A percentile compares a stretch with the other conserved stretches of the same genome.
These are phyloP conservation scores for Plasmodium relictum DNA, from an alignment of 169 alveolate genomes.

Conservation along the genomic window DNA sequence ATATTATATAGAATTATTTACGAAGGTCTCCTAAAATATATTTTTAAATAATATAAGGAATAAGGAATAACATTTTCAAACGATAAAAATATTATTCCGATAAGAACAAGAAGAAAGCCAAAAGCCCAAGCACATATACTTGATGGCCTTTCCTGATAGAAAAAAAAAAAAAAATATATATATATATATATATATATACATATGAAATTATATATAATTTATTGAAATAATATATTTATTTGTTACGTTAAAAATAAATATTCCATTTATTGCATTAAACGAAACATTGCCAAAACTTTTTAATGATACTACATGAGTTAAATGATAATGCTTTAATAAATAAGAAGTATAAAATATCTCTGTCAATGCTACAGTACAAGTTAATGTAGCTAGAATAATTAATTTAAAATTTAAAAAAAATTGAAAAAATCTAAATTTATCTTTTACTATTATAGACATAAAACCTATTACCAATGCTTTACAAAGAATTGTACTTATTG, in stretches of 20 bases:
- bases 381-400: conserved; percentile 1
- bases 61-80: conserved; percentile 34
- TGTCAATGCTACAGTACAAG: conserved; percentile 1
- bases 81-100: conserved; percentile 24
- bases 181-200: neutral
- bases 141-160: conserved; percentile 30
- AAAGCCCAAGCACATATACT: conserved; percentile 23
- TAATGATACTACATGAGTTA: conserved; percentile 38
- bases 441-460: conserved; percentile 35
- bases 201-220: neutral
- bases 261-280: conserved; percentile 41
- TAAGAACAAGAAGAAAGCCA: conserved; percentile 31
- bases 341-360: conserved; percentile 37
- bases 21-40: neutral
- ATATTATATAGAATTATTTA: neutral
- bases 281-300: conserved; percentile 36
- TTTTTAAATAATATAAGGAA: neutral
- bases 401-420: conserved; percentile 20
- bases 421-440: conserved; percentile 2
- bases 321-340: conserved; percentile 16
- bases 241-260: conserved; percentile 32
- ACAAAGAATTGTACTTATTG: conserved; percentile 26
- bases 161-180: conserved; percentile 6
- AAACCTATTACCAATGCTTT: conserved; percentile 34
- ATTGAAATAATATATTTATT: neutral